Percentiles rank a stretch among this genome's conserved stretches.
These are phyloP conservation scores for Trichoderma asperellum DNA, from an alignment of 2,329 filamentous ascomycete genomes.

Conservation along the genomic window DNA sequence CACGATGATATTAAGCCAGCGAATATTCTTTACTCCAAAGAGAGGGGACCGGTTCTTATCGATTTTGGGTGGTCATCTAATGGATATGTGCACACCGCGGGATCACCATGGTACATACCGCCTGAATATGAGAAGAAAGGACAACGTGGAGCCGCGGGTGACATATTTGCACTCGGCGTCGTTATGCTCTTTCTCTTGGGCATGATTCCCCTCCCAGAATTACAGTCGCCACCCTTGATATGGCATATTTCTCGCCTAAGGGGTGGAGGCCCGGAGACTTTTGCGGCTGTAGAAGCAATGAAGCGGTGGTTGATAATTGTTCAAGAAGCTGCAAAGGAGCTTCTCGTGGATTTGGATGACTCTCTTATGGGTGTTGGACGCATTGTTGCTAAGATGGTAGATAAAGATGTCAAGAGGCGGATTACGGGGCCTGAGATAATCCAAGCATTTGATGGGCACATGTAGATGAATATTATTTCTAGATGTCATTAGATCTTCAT, in stretches of 20 bases:
- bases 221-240: neutral
- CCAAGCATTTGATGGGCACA: neutral
- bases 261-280: neutral
- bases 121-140: neutral
- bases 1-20: conserved; percentile 33
- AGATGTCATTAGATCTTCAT: neutral
- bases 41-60: conserved; percentile 27
- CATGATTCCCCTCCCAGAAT: neutral
- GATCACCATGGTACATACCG: conserved; percentile 3
- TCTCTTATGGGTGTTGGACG: neutral
- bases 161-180: conserved; percentile 12
- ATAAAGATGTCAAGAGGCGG: neutral
- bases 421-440: neutral
- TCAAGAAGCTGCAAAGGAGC: neutral
- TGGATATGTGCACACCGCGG: neutral
- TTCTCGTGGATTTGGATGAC: neutral
- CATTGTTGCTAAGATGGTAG: neutral
- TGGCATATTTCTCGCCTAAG: neutral
- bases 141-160: neutral
- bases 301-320: neutral
- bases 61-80: conserved; percentile 10
- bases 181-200: conserved; percentile 5
- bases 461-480: neutral
- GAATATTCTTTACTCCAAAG: conserved; percentile 29
- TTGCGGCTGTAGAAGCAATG: neutral